Conservation (phyloP, 148 eudicot species). For the Camellia lanceoleosa region DNA sequence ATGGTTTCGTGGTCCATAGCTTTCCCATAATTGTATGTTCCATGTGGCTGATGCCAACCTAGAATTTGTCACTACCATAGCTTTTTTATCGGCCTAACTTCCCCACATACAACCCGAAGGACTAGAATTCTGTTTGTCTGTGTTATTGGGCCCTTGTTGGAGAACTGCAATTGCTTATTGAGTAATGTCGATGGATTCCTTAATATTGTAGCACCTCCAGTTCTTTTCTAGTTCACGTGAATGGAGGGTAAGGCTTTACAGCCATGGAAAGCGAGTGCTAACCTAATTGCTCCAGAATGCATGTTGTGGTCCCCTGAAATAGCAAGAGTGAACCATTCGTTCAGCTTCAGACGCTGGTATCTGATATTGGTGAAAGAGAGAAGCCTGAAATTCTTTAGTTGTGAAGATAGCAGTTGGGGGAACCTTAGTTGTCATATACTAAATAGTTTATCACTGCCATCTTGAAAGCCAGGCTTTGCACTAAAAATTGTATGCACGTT, state of each 20-base stretch:
- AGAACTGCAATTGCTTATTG: neutral
- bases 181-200: neutral
- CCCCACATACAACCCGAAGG: neutral
- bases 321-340: too few relatives aligned
- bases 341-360: too few relatives aligned
- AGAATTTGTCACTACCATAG: slow-evolving; percentile 24
- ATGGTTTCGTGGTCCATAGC: slow-evolving; percentile 21
- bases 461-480: neutral
- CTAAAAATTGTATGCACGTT: neutral
- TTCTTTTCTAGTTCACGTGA: neutral
- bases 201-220: neutral
- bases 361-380: too few relatives aligned
- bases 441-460: neutral
- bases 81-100: slow-evolving; percentile 1
- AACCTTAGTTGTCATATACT: neutral
- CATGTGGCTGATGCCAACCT: slow-evolving; percentile 20
- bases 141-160: slow-evolving; percentile 3
- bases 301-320: too few relatives aligned
- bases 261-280: too few relatives aligned
- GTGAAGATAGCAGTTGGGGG: neutral
- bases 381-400: neutral
- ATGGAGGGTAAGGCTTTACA: neutral
- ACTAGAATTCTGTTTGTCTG: slow-evolving; percentile 10
- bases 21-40: slow-evolving; percentile 12
- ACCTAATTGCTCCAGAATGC: too few relatives aligned